phyloP scores from a whole-genome alignment of 1,284 basidiomycete genomes.

The Tremellales sp. region DNA sequence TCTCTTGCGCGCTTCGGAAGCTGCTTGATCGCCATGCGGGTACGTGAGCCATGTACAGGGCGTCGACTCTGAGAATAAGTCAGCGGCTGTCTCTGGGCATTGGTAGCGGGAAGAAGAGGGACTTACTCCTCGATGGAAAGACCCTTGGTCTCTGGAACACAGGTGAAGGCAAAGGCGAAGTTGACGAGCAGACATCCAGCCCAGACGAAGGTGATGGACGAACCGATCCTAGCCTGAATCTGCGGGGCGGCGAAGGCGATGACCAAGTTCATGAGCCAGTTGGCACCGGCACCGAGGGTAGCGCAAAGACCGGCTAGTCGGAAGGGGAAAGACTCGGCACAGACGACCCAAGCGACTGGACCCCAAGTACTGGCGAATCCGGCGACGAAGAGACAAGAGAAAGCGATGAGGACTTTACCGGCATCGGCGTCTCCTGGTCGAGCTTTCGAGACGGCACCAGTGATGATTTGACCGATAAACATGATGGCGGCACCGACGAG shows the following conservation, averaged over 20 bases:
- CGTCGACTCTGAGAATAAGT: constrained; percentile 36
- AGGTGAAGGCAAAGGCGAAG: constrained; percentile 44
- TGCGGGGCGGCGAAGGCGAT: constrained; percentile 46
- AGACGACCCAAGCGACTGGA: constrained; percentile 47
- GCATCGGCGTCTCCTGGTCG: constrained; percentile 33
- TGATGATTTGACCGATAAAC: constrained; percentile 51
- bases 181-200: constrained; percentile 40
- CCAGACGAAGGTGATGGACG: constrained; percentile 47
- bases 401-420: constrained; percentile 52
- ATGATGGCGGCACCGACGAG: constrained; percentile 50
- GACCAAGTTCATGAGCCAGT: constrained; percentile 49
- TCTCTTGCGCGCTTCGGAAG: constrained; percentile 26
- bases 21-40: constrained; percentile 40
- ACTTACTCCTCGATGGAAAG: constrained; percentile 38
- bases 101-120: not conserved
- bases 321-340: constrained; percentile 50
- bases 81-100: not conserved
- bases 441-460: constrained; percentile 45
- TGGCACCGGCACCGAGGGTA: constrained; percentile 47
- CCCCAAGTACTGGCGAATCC: constrained; percentile 52
- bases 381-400: constrained; percentile 52
- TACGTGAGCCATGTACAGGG: constrained; percentile 40
- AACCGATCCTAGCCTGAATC: constrained; percentile 44
- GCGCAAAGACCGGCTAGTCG: constrained; percentile 47
- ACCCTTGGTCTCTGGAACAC: constrained; percentile 48